Evolutionary conservation across 2,329 filamentous ascomycete genomes (phyloP).

Genomic region (Alternaria novae-zelandiae): DNA sequence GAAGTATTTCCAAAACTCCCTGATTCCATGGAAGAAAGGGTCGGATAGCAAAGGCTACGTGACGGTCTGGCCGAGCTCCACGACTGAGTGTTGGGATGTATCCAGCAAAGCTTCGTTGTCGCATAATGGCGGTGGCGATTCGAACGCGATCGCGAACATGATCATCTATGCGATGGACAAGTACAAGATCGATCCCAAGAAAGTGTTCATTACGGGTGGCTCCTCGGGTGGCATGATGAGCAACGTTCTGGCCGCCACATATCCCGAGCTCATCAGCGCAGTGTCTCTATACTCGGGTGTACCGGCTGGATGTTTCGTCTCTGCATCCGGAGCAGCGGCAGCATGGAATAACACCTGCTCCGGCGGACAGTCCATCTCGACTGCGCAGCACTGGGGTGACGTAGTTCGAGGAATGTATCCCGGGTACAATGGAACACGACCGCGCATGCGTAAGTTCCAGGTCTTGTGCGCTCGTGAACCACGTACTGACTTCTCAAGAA

Average conservation of each 20-base stretch:
- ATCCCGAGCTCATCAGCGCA: slow-evolving; percentile 61
- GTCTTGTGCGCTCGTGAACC: background rate
- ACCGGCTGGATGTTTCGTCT: slow-evolving; percentile 62
- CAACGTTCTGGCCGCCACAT: slow-evolving; percentile 58
- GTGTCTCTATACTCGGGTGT: slow-evolving; percentile 61
- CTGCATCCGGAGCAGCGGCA: slow-evolving; percentile 49
- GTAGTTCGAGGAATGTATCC: slow-evolving; percentile 58
- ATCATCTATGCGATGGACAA: slow-evolving; percentile 61
- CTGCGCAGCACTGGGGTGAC: slow-evolving; percentile 58
- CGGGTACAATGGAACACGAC: slow-evolving; percentile 58
- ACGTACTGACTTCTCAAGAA: slow-evolving; percentile 38
- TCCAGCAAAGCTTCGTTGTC: slow-evolving; percentile 60
- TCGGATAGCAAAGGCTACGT: slow-evolving; percentile 40
- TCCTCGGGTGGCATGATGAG: slow-evolving; percentile 54
- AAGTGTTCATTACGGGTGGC: slow-evolving; percentile 62
- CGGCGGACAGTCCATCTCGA: slow-evolving; percentile 54
- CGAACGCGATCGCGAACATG: slow-evolving; percentile 65
- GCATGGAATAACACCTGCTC: slow-evolving; percentile 63
- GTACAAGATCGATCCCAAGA: slow-evolving; percentile 59
- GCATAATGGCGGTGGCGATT: slow-evolving; percentile 64
- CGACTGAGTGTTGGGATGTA: slow-evolving; percentile 63
- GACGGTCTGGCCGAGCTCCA: slow-evolving; percentile 39
- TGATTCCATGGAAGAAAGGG: slow-evolving; percentile 41
- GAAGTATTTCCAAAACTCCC: slow-evolving; percentile 36
- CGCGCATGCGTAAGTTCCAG: slow-evolving; percentile 52